Base-by-base conservation (phyloP, 305 asterid species). In the Ilex paraguariensis region DNA sequence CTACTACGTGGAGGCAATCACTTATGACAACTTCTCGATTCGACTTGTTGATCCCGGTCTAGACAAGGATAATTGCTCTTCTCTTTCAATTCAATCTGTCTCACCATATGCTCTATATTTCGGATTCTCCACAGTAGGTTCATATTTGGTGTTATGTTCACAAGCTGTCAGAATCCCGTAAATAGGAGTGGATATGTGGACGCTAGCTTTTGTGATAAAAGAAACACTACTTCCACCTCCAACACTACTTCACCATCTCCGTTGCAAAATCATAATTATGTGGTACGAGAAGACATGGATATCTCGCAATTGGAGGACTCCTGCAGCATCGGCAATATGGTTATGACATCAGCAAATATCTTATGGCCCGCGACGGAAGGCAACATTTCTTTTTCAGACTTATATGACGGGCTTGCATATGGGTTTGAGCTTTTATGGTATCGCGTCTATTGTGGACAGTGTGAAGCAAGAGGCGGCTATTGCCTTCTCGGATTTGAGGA, bases 1-100 rank as follows among this genome's bases (percentile, higher is more conserved):
- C 28, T 21, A 0, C 28, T 54, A 54, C 1, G 88, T 82, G 3
- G 75, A 56, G 46, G 75, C 76, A 2, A 80, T 82, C 64, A 67
- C 72, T 61, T 80, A 80, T 60, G 42, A 28, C 2, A 48, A 53
- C 5, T 79, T 46, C 69, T 69, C 82, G 32, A 62, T 73, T 6
- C 73, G 80, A 64, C 48, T 82, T 40, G 78, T 71, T 46, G 82
- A 82, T 56, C 81, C 84, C 6, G 61, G 56, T 70, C 17, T 75
- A 69, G 16, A 17, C 66, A 45, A 44, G 7, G 64, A 57, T 2
- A 73, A 81, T 61, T 71, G 73, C 14, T 75, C 75, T 13, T 73
- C 86, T n/a, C 77, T 81, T 54, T 81, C 83, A 21, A 10, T 70
- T 11, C 46, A 75, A 33, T 46, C 50, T 62, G 57, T 54, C n/a